Evolutionary conservation across 768 basidiomycete genomes (phyloP), one percentile per base, ranked within the genome.

Genomic region (Auricularia cornea): DNA sequence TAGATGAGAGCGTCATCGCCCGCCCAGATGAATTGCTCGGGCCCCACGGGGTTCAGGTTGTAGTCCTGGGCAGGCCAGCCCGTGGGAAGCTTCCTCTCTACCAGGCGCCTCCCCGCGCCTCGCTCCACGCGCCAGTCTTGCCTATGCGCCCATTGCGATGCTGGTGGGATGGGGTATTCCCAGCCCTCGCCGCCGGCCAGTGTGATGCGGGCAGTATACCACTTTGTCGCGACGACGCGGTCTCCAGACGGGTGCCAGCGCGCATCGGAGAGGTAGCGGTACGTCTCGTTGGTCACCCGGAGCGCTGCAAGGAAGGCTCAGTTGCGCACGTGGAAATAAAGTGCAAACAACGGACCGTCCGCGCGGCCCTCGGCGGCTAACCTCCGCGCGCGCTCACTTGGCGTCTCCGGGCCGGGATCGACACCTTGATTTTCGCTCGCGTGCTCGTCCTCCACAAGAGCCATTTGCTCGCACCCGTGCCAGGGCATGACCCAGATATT

Each of bases 121-220:
- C 66, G 73, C 6, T 35, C 28, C 5, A 63, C 57, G 71, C 65
- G 63, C 84, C 35, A 38, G 35, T 8, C 35, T 77, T 29, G 63
- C 35, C 30, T 31, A 26, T 12, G 29, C 30, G 33, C 59, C 18
- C n/a, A 20, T 14, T 23, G 29, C 23, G 31, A 14, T 28, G 26
- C 26, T 26, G 66, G 44, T 14, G 86, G 85, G 29, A 87, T 77
- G 3, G 72, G 56, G 64, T 86, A 90, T 69, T 84, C 80, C 89
- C 88, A 90, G 41, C 83, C 86, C 77, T 90, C 89, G 2, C 87
- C 88, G 1, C 86, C 87, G 33, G 86, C 86, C 32, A 89, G 75
- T 59, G 84, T 85, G 8, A 89, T 82, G 3, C 60, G 66, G 3
- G 83, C 84, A 26, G 84, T 88, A 66, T 88, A 89, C 88, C 88